Conservation (phyloP, 768 basidiomycete species). For the Kondoa malvinella region DNA sequence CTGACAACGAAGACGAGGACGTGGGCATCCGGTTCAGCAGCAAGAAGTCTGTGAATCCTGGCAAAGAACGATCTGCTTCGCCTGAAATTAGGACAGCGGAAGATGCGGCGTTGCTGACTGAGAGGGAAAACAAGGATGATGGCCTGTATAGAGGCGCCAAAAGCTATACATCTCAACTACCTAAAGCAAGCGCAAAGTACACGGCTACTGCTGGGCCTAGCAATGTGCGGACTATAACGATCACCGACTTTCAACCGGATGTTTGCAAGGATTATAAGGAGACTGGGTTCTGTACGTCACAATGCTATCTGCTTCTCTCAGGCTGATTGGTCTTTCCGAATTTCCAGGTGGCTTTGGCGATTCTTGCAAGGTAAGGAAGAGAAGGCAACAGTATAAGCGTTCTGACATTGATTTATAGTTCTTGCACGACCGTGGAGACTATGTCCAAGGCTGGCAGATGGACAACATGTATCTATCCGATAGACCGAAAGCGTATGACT, state of each 20-base stretch:
- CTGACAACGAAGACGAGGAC: not conserved
- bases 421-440: slow-evolving; percentile 77
- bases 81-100: not conserved
- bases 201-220: slow-evolving; percentile 51
- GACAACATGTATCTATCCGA: slow-evolving; percentile 49
- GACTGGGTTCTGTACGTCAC: slow-evolving; percentile 98
- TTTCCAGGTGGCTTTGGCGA: slow-evolving; percentile 98
- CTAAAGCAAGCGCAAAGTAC: slow-evolving; percentile 65
- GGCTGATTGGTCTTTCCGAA: too few relatives aligned
- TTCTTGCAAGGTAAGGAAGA: slow-evolving; percentile 95
- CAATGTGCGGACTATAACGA: slow-evolving; percentile 80
- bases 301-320: too few relatives aligned
- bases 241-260: slow-evolving; percentile 94
- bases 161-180: slow-evolving; percentile 58
- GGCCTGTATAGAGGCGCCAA: slow-evolving; percentile 66
- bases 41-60: not conserved
- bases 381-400: too few relatives aligned
- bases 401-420: too few relatives aligned
- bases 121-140: slow-evolving; percentile 49
- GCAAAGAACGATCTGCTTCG: not conserved
- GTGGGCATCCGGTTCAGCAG: not conserved
- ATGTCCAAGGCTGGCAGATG: slow-evolving; percentile 96
- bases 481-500: slow-evolving; percentile 51
- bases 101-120: not conserved
- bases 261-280: slow-evolving; percentile 99